phyloP scores from a whole-genome alignment of 148 eudicot species.

The Pouteria glomerata region DNA sequence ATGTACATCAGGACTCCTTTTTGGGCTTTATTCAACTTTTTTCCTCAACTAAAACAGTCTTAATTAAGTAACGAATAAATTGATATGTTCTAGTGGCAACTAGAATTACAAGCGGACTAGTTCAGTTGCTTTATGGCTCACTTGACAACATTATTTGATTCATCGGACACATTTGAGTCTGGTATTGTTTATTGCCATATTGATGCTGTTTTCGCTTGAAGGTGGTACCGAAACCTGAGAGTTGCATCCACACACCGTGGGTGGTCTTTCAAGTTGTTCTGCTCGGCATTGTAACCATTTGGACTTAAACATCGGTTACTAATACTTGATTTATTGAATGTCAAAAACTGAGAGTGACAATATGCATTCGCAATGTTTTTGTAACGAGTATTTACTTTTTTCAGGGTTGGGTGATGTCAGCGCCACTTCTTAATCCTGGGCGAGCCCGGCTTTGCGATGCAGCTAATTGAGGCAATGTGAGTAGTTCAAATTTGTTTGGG shows the following conservation, averaged over 20 bases:
- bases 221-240: no score
- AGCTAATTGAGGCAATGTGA: slow-evolving; percentile 14
- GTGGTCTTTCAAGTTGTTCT: neutral
- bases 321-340: neutral
- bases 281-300: neutral
- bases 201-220: no score
- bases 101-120: no score
- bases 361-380: neutral
- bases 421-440: slow-evolving; percentile 94
- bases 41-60: no score
- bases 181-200: no score
- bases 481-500: neutral
- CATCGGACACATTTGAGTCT: no score
- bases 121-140: neutral
- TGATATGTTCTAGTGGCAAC: no score
- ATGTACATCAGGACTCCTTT: neutral
- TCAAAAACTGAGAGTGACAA: neutral
- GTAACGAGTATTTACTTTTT: neutral
- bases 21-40: neutral
- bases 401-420: slow-evolving; percentile 99
- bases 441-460: slow-evolving; percentile 63
- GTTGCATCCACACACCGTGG: neutral
- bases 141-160: neutral
- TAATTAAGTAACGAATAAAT: no score
- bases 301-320: neutral